A percentile compares a stretch with the other conserved stretches of the same genome.
Conservation (phyloP, 2,329 filamentous ascomycete genomes). For the Scedosporium boydii region DNA sequence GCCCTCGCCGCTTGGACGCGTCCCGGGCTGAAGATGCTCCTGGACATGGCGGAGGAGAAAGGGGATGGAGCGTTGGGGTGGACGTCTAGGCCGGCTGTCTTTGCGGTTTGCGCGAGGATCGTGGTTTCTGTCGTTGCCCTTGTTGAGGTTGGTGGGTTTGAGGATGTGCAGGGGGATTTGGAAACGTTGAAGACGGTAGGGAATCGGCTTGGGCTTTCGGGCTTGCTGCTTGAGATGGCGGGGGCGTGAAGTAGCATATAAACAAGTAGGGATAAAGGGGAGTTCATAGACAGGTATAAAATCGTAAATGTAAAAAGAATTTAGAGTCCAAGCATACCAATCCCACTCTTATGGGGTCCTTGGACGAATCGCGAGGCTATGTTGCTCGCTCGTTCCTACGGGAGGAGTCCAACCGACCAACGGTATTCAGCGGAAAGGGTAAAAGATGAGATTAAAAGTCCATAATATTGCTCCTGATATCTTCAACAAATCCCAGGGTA, state of each 20-base stretch:
- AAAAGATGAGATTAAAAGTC: neutral
- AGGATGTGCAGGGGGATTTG: constrained; percentile 10
- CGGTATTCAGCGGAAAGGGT: neutral
- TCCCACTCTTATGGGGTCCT: no score
- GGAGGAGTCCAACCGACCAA: no score
- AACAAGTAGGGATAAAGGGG: neutral
- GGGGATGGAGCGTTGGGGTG: constrained; percentile 62
- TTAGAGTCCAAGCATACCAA: no score
- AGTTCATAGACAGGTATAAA: neutral
- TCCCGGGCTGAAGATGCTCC: constrained; percentile 31
- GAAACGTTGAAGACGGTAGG: constrained; percentile 7
- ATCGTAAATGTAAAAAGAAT: neutral
- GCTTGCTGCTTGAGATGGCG: constrained; percentile 11
- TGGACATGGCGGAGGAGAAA: constrained; percentile 15
- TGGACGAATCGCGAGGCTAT: no score
- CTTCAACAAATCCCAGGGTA: neutral
- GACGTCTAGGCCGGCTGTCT: constrained; percentile 59
- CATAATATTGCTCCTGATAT: neutral
- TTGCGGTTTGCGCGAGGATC: constrained; percentile 47
- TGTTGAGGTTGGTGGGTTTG: constrained; percentile 10
- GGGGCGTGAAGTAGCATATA: neutral
- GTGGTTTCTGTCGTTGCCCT: constrained; percentile 29
- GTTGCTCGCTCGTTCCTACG: no score
- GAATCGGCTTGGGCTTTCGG: constrained; percentile 8
- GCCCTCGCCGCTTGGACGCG: constrained; percentile 36